Conservation (phyloP, 768 basidiomycete genomes). For the Chiua virens region DNA sequence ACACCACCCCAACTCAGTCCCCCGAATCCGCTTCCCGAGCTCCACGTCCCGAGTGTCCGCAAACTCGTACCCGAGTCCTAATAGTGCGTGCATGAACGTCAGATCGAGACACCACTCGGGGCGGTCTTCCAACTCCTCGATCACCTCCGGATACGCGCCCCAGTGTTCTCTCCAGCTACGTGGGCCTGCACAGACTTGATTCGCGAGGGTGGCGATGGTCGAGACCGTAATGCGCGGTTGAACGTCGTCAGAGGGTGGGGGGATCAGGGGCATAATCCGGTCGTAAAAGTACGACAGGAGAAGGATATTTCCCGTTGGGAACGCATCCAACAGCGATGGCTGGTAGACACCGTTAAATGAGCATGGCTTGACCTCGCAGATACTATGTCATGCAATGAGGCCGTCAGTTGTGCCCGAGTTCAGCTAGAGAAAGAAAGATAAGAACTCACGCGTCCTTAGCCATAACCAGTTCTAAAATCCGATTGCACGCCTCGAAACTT, state of each 20-base stretch:
- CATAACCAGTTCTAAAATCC: slow-evolving; percentile 83
- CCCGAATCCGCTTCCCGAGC: slow-evolving; percentile 85
- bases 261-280: slow-evolving; percentile 78
- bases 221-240: slow-evolving; percentile 45
- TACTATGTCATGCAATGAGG: slow-evolving; percentile 36
- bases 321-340: slow-evolving; percentile 85
- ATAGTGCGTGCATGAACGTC: slow-evolving; percentile 89
- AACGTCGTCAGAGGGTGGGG: slow-evolving; percentile 20
- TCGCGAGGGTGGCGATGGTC: slow-evolving; percentile 63
- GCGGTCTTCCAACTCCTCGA: slow-evolving; percentile 72
- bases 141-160: slow-evolving; percentile 44
- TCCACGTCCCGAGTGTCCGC: slow-evolving; percentile 60
- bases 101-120: slow-evolving; percentile 97
- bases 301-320: slow-evolving; percentile 80
- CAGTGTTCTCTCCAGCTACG: slow-evolving; percentile 54
- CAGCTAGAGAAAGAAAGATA: not conserved
- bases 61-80: slow-evolving; percentile 91
- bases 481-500: slow-evolving; percentile 81
- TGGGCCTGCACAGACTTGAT: slow-evolving; percentile 71
- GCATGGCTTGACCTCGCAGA: slow-evolving; percentile 91
- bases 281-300: slow-evolving; percentile 99
- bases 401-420: not conserved
- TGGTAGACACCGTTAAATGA: slow-evolving; percentile 98
- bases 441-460: slow-evolving; percentile 85
- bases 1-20: slow-evolving; percentile 94